Percentiles rank a stretch among this genome's conserved stretches.
phyloP scores from a whole-genome alignment of 1,284 basidiomycete species.

The Apiotrichum sp. region DNA sequence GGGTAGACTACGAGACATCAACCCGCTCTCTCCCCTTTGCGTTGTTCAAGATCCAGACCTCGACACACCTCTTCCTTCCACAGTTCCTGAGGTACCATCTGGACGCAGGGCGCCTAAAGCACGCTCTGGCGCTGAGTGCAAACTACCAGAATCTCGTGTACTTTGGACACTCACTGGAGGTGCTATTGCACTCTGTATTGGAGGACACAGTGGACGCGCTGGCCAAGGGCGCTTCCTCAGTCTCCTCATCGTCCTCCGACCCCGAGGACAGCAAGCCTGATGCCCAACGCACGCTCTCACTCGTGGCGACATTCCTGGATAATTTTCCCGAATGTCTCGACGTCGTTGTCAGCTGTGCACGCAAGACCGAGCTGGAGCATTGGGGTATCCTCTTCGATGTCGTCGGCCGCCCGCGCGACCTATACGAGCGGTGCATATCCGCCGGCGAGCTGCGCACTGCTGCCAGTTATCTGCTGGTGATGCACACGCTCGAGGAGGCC shows the following conservation, averaged over 20 bases:
- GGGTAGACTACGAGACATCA: slow-evolving; percentile 81
- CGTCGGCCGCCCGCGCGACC: slow-evolving; percentile 77
- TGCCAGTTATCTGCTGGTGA: slow-evolving; percentile 83
- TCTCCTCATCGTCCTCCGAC: slow-evolving; percentile 5
- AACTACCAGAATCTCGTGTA: slow-evolving; percentile 85
- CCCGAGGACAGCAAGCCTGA: no score
- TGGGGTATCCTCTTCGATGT: slow-evolving; percentile 85
- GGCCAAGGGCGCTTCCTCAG: background rate
- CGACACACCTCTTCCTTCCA: slow-evolving; percentile 91
- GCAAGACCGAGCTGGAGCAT: slow-evolving; percentile 90
- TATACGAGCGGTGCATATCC: slow-evolving; percentile 88
- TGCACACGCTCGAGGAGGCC: slow-evolving; percentile 86
- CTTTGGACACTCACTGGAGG: slow-evolving; percentile 89
- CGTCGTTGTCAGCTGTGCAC: slow-evolving; percentile 90
- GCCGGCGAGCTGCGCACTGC: slow-evolving; percentile 77
- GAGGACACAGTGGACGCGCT: slow-evolving; percentile 68
- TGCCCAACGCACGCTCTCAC: slow-evolving; percentile 54
- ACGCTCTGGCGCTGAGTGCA: slow-evolving; percentile 78
- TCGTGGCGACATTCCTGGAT: slow-evolving; percentile 84
- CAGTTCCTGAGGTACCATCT: slow-evolving; percentile 84
- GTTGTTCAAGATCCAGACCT: slow-evolving; percentile 85
- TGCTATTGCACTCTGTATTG: slow-evolving; percentile 85
- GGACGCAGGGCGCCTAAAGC: slow-evolving; percentile 59
- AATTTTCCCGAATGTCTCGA: slow-evolving; percentile 85
- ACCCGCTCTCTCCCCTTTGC: slow-evolving; percentile 78